A percentile compares a stretch with the other conserved stretches of the same genome.
phyloP scores from a whole-genome alignment of 129 eudicot species.

The Rutidosis leptorrhynchoides region DNA sequence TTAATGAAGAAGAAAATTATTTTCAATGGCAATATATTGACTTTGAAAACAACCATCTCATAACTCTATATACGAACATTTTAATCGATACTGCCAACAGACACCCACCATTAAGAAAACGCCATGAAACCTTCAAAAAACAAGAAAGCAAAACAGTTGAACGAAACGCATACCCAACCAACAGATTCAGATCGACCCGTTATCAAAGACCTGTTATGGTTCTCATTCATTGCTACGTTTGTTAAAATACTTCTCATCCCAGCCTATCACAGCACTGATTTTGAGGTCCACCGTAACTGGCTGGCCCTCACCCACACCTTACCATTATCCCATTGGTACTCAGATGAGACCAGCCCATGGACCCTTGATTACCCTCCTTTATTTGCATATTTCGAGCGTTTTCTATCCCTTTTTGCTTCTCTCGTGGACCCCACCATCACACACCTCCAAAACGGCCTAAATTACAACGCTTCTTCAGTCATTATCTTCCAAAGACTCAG shows the following conservation, averaged over 20 bases:
- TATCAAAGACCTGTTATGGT: conserved; percentile 45
- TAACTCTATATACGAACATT: neutral
- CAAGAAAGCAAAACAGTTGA: conserved; percentile 10
- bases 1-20: neutral
- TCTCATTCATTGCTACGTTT: conserved; percentile 47
- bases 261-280: conserved; percentile 86
- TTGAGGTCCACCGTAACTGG: conserved; percentile 95
- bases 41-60: neutral
- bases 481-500: conserved; percentile 63
- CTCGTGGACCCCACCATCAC: conserved; percentile 62
- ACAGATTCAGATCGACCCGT: conserved; percentile 24
- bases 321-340: conserved; percentile 71
- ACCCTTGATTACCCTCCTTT: conserved; percentile 94
- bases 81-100: neutral
- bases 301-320: conserved; percentile 78
- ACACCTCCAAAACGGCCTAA: conserved; percentile 58
- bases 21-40: neutral
- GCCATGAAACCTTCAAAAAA: conserved; percentile 26
- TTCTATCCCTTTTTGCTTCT: conserved; percentile 55
- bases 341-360: conserved; percentile 75
- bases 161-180: conserved; percentile 18
- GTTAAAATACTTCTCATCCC: conserved; percentile 76
- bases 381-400: conserved; percentile 67
- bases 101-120: conserved; percentile 9
- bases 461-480: conserved; percentile 44